Evolutionary conservation across 805 yeast species (phyloP).

Genomic region (Candida nonsorbophila): DNA sequence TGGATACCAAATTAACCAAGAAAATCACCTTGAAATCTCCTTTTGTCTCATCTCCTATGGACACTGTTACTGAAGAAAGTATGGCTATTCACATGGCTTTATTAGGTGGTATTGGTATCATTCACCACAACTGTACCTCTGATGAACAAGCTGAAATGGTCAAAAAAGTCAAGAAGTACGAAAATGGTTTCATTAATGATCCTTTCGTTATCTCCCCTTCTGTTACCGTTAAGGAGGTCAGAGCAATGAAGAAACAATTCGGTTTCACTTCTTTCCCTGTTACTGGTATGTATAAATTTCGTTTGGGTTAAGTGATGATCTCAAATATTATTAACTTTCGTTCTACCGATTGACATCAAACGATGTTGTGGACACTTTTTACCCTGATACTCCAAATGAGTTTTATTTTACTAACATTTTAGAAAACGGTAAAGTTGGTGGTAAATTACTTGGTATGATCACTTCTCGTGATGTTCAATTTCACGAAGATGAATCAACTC

Average conservation of each 20-base stretch:
- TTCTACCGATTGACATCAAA: conserved; percentile 97
- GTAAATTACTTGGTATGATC: conserved; percentile 89
- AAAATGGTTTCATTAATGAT: conserved; percentile 94
- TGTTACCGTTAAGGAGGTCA: conserved; percentile 76
- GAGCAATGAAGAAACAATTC: conserved; percentile 57
- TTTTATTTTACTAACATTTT: conserved; percentile 26
- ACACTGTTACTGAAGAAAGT: conserved; percentile 93
- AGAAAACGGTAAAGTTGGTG: conserved; percentile 84
- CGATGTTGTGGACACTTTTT: conserved; percentile 84
- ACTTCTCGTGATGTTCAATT: conserved; percentile 97
- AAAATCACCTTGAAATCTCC: conserved; percentile 90
- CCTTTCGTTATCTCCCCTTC: conserved; percentile 77
- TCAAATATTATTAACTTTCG: conserved; percentile 78
- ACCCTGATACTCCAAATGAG: background rate
- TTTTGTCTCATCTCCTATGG: conserved; percentile 98
- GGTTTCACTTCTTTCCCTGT: conserved; percentile 99
- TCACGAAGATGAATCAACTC: conserved; percentile 63
- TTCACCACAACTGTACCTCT: conserved; percentile 94
- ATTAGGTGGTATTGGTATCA: conserved; percentile 97
- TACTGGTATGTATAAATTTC: conserved; percentile 76
- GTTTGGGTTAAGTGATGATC: conserved; percentile 5
- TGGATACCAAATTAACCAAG: conserved; percentile 87
- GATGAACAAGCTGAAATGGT: conserved; percentile 99
- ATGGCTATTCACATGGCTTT: conserved; percentile 99
- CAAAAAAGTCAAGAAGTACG: conserved; percentile 90